Base-by-base conservation (phyloP, 352 stramenopile genomes). In the Globisporangium spinosum region DNA sequence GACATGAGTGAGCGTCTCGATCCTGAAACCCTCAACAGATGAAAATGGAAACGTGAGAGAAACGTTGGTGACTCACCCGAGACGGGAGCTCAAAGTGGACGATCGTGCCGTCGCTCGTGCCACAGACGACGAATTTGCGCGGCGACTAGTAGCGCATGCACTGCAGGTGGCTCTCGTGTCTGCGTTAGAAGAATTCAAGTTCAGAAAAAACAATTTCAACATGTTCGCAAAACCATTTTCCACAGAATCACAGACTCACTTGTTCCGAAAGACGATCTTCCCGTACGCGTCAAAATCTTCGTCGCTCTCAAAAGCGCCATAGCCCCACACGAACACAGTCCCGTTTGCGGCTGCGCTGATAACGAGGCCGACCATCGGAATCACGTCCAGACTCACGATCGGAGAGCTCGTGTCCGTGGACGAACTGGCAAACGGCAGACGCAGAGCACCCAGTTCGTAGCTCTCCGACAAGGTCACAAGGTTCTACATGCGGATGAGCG, bases 401-500 rank as follows among this genome's bases (percentile, higher is more conserved):
- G 83, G 69, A 4, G 82, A 80, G 9, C 65, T 67, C 0, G 81
- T 73, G 0, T 70, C 74, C 0, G 78, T 83, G 12, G 76, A 85
- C 1, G 66, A 76, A 1, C 60, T 76, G 12, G 70, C 22, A 2
- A 68, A 74, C 4, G 77, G 80, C 20, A 73, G 74, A 1, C 77
- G 77, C 13, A 93, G 69, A 10, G 79, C 66, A 5, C 78, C 80
- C 2, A 92, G 55, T 57, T 91, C 80, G 57, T 94, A 94, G 15
- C 77, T 70, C 27, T 81, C 68, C 8, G 67, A 27, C 9, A 78
- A 59, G 20, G 81, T 65, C 15, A 87, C 65, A 25, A 84, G 69
- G 60, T 94, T 94, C 85, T 82, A 94, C 58, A 94, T 87, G 5
- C 74, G 71, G 58, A 94, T 59, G 1, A 79, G 69, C 12, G 70